Percentiles rank a stretch among this genome's conserved stretches.
phyloP scores from a whole-genome alignment of 2,329 filamentous ascomycete genomes.

The Zalaria obscura region DNA sequence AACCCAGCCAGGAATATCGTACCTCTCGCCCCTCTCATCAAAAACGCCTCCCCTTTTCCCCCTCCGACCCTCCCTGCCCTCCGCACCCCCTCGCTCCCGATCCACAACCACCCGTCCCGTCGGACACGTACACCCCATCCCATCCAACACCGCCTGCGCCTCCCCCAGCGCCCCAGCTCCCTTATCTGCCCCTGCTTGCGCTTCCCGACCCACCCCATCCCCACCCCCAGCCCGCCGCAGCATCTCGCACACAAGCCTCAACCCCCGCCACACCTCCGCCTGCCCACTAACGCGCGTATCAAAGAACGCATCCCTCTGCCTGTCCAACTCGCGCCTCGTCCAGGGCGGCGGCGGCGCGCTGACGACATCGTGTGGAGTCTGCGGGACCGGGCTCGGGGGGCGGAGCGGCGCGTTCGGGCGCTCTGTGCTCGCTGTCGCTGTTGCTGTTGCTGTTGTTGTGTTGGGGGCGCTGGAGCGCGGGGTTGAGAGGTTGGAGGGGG shows the following conservation, averaged over 20 bases:
- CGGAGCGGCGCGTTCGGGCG: conserved; percentile 15
- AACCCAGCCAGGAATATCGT: conserved; percentile 31
- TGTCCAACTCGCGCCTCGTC: conserved; percentile 54
- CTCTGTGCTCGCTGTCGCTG: not conserved
- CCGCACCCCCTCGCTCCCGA: conserved; percentile 2
- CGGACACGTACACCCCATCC: conserved; percentile 45
- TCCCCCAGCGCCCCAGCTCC: conserved; percentile 24
- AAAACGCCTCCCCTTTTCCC: conserved; percentile 23
- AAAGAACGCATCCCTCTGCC: conserved; percentile 72
- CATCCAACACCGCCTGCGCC: conserved; percentile 69
- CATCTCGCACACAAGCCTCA: conserved; percentile 53
- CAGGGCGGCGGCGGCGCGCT: conserved; percentile 30
- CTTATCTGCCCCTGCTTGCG: conserved; percentile 69
- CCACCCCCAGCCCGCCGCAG: conserved; percentile 33
- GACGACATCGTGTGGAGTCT: conserved; percentile 14
- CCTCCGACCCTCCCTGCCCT: conserved; percentile 8
- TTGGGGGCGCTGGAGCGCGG: conserved; percentile 1
- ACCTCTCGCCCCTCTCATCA: conserved; percentile 27
- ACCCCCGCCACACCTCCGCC: conserved; percentile 64
- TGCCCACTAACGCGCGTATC: conserved; percentile 73
- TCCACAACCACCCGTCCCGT: conserved; percentile 18
- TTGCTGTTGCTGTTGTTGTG: not conserved
- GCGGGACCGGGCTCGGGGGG: conserved; percentile 9
- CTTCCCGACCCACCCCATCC: conserved; percentile 31
- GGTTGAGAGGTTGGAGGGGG: not conserved